Conservation (phyloP, 2,329 filamentous ascomycete species). For the Xylaria hypoxylon region DNA sequence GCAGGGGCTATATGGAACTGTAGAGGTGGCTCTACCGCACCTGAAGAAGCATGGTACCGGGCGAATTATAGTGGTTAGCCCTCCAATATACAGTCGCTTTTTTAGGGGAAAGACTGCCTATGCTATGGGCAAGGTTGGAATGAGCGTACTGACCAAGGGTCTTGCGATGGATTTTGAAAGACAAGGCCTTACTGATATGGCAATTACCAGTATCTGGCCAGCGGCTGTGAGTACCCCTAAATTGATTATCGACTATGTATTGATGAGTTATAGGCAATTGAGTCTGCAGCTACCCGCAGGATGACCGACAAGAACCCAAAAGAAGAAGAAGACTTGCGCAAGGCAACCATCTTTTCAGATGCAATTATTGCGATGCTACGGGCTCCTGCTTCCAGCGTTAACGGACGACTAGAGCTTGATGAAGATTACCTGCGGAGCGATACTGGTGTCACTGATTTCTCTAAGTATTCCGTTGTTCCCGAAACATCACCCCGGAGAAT, state of each 20-base stretch:
- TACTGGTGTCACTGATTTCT: slow-evolving; percentile 75
- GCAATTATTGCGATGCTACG: slow-evolving; percentile 79
- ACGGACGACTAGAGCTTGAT: slow-evolving; percentile 78
- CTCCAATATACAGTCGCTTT: slow-evolving; percentile 87
- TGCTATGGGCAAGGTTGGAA: slow-evolving; percentile 81
- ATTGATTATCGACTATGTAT: background rate
- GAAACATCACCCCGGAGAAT: slow-evolving; percentile 72
- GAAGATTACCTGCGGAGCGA: slow-evolving; percentile 81
- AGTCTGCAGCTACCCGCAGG: slow-evolving; percentile 60
- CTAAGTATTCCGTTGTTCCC: slow-evolving; percentile 72
- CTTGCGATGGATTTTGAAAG: slow-evolving; percentile 84
- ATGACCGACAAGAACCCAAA: slow-evolving; percentile 48
- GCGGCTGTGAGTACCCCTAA: slow-evolving; percentile 68
- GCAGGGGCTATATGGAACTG: slow-evolving; percentile 78
- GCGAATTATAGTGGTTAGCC: slow-evolving; percentile 81
- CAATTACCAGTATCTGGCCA: slow-evolving; percentile 85
- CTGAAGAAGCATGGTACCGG: slow-evolving; percentile 68
- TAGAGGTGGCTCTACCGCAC: slow-evolving; percentile 76
- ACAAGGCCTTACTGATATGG: slow-evolving; percentile 74
- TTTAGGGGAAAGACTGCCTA: slow-evolving; percentile 89
- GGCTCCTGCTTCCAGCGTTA: slow-evolving; percentile 70
- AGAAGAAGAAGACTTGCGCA: slow-evolving; percentile 70
- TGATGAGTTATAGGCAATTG: slow-evolving; percentile 65
- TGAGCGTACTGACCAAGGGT: slow-evolving; percentile 85
- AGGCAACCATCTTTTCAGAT: slow-evolving; percentile 80